Conservation (phyloP, 805 yeast species). For the Tetrapisispora arboricola region DNA sequence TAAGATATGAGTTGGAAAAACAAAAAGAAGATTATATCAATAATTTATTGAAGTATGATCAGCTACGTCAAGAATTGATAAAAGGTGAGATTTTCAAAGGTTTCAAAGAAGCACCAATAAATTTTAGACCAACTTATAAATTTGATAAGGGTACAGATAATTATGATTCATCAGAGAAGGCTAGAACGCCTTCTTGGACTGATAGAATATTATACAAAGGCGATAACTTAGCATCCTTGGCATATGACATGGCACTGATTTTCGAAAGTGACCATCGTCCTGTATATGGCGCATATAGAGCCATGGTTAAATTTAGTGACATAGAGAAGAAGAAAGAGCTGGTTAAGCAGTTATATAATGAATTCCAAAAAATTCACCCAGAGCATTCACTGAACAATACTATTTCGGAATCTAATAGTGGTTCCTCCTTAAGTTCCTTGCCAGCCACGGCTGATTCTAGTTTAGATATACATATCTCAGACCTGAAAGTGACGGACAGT, state of each 20-base stretch:
- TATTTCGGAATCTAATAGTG: not conserved
- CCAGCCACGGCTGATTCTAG: not conserved
- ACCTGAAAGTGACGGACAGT: not conserved
- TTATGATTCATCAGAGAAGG: slow-evolving; percentile 87
- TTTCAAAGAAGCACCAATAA: slow-evolving; percentile 66
- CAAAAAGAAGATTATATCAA: slow-evolving; percentile 32
- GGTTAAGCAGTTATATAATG: slow-evolving; percentile 48
- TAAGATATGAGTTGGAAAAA: slow-evolving; percentile 42
- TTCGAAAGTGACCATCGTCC: slow-evolving; percentile 85
- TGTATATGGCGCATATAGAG: slow-evolving; percentile 67
- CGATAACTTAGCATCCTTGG: slow-evolving; percentile 43
- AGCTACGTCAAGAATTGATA: slow-evolving; percentile 63
- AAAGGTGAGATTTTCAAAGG: slow-evolving; percentile 61
- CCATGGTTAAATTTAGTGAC: slow-evolving; percentile 61
- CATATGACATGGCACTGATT: slow-evolving; percentile 58
- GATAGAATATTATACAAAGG: slow-evolving; percentile 73
- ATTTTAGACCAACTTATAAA: slow-evolving; percentile 84
- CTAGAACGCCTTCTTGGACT: slow-evolving; percentile 93
- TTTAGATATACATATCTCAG: not conserved
- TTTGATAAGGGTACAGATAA: slow-evolving; percentile 72
- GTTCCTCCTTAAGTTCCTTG: not conserved
- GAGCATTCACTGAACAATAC: slow-evolving; percentile 4
- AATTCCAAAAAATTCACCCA: slow-evolving; percentile 33
- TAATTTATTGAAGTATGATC: slow-evolving; percentile 61
- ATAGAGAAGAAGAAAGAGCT: slow-evolving; percentile 46